A percentile compares a stretch with the other conserved stretches of the same genome.
phyloP scores from a whole-genome alignment of 768 basidiomycete genomes.

The Neoboletus brunneissimus region DNA sequence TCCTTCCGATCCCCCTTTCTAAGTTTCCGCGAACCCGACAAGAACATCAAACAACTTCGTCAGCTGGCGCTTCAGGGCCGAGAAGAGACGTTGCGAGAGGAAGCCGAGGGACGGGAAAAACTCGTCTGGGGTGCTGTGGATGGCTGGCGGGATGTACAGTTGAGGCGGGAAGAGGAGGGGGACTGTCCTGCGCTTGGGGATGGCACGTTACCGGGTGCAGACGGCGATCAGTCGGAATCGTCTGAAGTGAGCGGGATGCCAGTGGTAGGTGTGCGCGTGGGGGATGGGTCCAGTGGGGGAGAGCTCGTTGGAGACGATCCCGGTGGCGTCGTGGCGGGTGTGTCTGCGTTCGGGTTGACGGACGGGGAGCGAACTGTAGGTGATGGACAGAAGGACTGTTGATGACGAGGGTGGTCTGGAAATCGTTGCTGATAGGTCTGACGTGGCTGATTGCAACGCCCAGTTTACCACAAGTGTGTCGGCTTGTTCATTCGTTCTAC shows the following conservation, averaged over 20 bases:
- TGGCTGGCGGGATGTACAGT: not conserved
- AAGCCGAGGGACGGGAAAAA: constrained; percentile 44
- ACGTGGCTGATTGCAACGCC: no score
- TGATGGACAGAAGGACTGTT: not conserved
- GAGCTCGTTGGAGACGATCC: not conserved
- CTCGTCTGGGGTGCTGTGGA: constrained; percentile 38
- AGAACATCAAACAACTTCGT: constrained; percentile 41
- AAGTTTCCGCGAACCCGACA: constrained; percentile 37
- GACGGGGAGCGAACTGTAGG: not conserved
- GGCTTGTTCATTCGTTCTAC: no score
- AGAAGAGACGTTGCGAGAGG: constrained; percentile 37
- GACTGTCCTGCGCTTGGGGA: not conserved
- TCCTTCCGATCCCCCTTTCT: constrained; percentile 15
- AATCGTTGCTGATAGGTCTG: no score
- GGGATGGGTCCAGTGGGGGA: not conserved
- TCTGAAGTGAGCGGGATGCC: not conserved
- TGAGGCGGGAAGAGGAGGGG: not conserved
- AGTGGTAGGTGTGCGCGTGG: no score
- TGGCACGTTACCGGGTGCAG: constrained; percentile 10
- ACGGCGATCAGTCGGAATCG: not conserved
- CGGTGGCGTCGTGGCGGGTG: not conserved
- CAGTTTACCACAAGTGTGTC: no score
- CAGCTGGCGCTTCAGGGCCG: constrained; percentile 46
- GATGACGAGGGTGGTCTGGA: not conserved
- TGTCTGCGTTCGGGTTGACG: not conserved